A percentile compares a stretch with the other conserved stretches of the same genome.
These are phyloP conservation scores for Scheffersomyces coipomensis DNA, from an alignment of 805 yeast genomes.

Conservation along the genomic window DNA sequence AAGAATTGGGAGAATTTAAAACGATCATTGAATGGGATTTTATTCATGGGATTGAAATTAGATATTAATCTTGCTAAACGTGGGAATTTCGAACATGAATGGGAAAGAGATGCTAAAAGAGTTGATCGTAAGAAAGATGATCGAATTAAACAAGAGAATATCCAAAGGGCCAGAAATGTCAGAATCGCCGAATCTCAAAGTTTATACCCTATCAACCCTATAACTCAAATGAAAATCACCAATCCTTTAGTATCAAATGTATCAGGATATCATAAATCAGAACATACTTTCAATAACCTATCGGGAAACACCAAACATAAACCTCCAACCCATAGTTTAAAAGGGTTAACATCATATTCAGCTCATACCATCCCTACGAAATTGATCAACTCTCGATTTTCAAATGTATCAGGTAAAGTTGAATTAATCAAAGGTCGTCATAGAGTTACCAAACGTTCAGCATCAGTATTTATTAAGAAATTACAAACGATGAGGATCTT, in stretches of 20 bases:
- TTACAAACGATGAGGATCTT: constrained; percentile 64
- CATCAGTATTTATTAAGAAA: constrained; percentile 32
- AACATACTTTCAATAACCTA: constrained; percentile 30
- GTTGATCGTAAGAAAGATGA: constrained; percentile 32
- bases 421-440: constrained; percentile 57
- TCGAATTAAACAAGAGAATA: constrained; percentile 25
- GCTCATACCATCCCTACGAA: constrained; percentile 28
- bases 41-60: constrained; percentile 71
- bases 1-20: constrained; percentile 49
- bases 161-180: constrained; percentile 30
- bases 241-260: constrained; percentile 1
- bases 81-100: constrained; percentile 22
- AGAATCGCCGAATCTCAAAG: constrained; percentile 46
- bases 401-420: constrained; percentile 33
- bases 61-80: constrained; percentile 63
- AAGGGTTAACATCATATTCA: constrained; percentile 36
- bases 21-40: constrained; percentile 63
- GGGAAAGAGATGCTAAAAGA: constrained; percentile 46
- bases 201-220: constrained; percentile 16
- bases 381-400: constrained; percentile 7
- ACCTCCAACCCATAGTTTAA: constrained; percentile 27
- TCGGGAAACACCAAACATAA: constrained; percentile 35
- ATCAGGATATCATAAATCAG: constrained; percentile 29
- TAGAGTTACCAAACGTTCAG: constrained; percentile 54
- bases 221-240: constrained; percentile 15